Conservation (phyloP, 2,329 filamentous ascomycete genomes). For the Botrytis fragariae region DNA sequence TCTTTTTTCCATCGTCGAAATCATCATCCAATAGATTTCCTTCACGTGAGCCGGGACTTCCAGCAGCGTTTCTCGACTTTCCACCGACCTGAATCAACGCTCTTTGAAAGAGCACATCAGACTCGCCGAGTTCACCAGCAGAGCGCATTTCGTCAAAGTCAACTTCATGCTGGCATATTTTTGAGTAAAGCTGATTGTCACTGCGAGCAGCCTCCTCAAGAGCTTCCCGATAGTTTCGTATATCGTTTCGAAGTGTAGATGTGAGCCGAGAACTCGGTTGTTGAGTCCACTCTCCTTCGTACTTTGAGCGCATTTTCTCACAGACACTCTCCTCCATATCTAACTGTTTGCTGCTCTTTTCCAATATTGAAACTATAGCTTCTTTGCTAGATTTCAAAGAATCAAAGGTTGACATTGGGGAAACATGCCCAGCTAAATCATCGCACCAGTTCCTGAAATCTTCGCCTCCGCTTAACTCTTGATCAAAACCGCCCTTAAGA, state of each 20-base stretch:
- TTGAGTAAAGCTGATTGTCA: conserved; percentile 78
- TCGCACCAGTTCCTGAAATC: conserved; percentile 94
- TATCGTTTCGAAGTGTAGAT: conserved; percentile 80
- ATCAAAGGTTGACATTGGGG: conserved; percentile 76
- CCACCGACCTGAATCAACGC: conserved; percentile 75
- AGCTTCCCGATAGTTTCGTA: conserved; percentile 83
- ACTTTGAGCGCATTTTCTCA: conserved; percentile 99
- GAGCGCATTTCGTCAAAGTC: conserved; percentile 95
- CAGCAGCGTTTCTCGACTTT: conserved; percentile 55
- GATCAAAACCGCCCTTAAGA: conserved; percentile 87
- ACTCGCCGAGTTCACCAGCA: conserved; percentile 81
- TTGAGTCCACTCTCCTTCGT: conserved; percentile 93
- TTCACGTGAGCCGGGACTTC: conserved; percentile 59
- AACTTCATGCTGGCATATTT: conserved; percentile 78
- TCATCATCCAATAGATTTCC: conserved; percentile 87
- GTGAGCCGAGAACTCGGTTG: conserved; percentile 91
- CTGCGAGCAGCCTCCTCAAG: conserved; percentile 86
- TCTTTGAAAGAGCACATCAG: conserved; percentile 83
- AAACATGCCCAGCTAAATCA: conserved; percentile 82
- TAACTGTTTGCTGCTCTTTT: conserved; percentile 79
- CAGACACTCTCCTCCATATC: conserved; percentile 98
- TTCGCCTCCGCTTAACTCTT: conserved; percentile 82
- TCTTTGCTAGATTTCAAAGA: conserved; percentile 74
- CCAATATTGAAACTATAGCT: conserved; percentile 67
- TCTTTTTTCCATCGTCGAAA: conserved; percentile 75